A percentile compares a stretch with the other conserved stretches of the same genome.
Evolutionary conservation across 208 protist genomes (phyloP).

Genomic region (Trypanosoma lewisi): DNA sequence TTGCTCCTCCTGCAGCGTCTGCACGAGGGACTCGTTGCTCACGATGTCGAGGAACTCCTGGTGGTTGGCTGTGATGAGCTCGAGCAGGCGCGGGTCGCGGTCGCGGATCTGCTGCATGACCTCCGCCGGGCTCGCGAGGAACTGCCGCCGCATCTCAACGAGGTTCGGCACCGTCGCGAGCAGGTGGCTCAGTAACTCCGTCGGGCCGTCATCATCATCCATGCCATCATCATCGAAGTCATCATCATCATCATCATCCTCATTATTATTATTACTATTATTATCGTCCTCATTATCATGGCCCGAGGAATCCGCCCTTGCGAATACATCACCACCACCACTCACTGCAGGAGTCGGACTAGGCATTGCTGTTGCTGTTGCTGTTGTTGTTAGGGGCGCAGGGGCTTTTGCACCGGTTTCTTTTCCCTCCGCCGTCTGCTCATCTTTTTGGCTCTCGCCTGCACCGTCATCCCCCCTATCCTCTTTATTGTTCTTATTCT

Average conservation of each 20-base stretch:
- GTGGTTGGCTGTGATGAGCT: conserved; percentile 76
- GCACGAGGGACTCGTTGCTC: conserved; percentile 66
- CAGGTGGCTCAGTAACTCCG: conserved; percentile 54
- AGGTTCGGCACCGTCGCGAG: conserved; percentile 65
- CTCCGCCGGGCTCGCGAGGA: conserved; percentile 61
- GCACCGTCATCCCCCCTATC: conserved; percentile 1
- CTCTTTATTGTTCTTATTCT: too few species aligned
- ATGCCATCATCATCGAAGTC: conserved; percentile 27
- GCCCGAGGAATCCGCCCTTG: neutral
- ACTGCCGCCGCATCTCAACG: conserved; percentile 72
- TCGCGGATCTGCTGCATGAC: conserved; percentile 72
- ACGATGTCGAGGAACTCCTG: conserved; percentile 77
- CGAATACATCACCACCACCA: neutral
- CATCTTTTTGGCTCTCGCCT: conserved; percentile 7
- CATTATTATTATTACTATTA: conserved; percentile 21
- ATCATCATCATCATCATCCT: conserved; percentile 28
- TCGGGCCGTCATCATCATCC: conserved; percentile 19
- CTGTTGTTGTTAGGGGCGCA: neutral
- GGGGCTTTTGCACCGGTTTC: neutral
- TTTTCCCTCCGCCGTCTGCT: conserved; percentile 7
- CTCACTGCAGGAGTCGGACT: neutral
- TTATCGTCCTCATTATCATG: too few species aligned
- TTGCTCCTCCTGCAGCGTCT: conserved; percentile 30
- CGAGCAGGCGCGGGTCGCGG: conserved; percentile 69
- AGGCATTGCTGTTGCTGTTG: neutral